Evolutionary conservation across 768 basidiomycete species (phyloP).

Genomic region (Xerocomellus amylosporus): DNA sequence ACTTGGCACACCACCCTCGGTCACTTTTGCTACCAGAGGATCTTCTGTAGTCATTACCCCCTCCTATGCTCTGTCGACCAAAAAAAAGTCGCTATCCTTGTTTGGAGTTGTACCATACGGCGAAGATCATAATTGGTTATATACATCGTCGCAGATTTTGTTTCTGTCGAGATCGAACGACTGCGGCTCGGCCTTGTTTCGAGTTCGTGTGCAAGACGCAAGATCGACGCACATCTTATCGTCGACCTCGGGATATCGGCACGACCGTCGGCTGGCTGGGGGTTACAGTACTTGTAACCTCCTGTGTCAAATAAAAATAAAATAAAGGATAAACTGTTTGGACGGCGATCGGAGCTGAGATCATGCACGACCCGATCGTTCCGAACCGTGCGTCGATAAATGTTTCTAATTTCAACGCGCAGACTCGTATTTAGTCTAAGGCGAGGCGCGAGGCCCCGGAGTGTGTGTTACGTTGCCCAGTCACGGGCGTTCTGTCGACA

Average conservation of each 20-base stretch:
- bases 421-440: background rate
- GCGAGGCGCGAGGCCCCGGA: too few relatives aligned
- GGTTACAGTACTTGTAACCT: background rate
- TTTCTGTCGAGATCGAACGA: slow-evolving; percentile 3
- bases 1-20: background rate
- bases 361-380: background rate
- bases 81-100: slow-evolving; percentile 5
- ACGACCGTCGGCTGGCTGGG: background rate
- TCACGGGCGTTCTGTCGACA: background rate
- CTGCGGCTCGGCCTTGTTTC: slow-evolving; percentile 1
- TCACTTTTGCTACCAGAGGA: background rate
- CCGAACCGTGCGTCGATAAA: background rate
- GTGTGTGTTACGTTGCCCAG: background rate
- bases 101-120: slow-evolving; percentile 19
- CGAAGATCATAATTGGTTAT: slow-evolving; percentile 19
- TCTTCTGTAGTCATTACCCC: slow-evolving; percentile 9
- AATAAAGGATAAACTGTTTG: background rate
- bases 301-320: background rate
- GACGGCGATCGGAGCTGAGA: slow-evolving; percentile 14
- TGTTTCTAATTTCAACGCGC: background rate
- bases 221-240: too few relatives aligned
- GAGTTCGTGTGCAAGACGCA: background rate
- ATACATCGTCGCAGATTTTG: background rate
- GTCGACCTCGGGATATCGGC: background rate
- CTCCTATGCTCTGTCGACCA: background rate